phyloP scores from a whole-genome alignment of 2,329 filamentous ascomycete species.

The Polychaeton citri region DNA sequence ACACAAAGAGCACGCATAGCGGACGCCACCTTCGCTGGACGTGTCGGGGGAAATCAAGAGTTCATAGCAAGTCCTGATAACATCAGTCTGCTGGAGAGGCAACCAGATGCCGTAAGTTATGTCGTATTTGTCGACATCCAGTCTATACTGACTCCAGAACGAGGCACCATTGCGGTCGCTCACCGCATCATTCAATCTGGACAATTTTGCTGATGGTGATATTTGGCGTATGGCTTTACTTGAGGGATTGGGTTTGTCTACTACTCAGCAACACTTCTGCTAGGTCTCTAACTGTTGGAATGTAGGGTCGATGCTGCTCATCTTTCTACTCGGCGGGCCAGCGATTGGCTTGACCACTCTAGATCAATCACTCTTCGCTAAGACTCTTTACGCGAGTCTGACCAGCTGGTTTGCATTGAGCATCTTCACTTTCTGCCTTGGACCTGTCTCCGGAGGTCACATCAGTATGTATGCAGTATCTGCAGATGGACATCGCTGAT shows the following conservation, averaged over 20 bases:
- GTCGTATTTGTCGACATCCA: too few relatives aligned
- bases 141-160: too few relatives aligned
- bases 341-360: too few relatives aligned
- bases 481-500: too few relatives aligned
- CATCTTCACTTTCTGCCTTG: slow-evolving; percentile 37
- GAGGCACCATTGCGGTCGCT: slow-evolving; percentile 9
- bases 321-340: too few relatives aligned
- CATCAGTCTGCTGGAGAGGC: slow-evolving; percentile 7
- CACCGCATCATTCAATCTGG: slow-evolving; percentile 5
- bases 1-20: too few relatives aligned
- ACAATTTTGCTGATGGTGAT: slow-evolving; percentile 9
- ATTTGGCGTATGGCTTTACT: slow-evolving; percentile 11
- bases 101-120: slow-evolving; percentile 18
- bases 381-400: slow-evolving; percentile 6
- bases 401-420: slow-evolving; percentile 19
- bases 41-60: slow-evolving; percentile 22
- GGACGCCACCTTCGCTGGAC: slow-evolving; percentile 21
- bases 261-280: slow-evolving; percentile 9
- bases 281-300: too few relatives aligned
- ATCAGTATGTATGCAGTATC: too few relatives aligned
- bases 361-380: slow-evolving; percentile 5
- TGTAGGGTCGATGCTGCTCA: too few relatives aligned
- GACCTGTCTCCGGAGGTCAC: slow-evolving; percentile 38
- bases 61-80: slow-evolving; percentile 15
- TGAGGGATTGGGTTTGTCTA: slow-evolving; percentile 13